Base-by-base conservation (phyloP, 148 eudicot species). In the Hydrangea macrophylla region DNA sequence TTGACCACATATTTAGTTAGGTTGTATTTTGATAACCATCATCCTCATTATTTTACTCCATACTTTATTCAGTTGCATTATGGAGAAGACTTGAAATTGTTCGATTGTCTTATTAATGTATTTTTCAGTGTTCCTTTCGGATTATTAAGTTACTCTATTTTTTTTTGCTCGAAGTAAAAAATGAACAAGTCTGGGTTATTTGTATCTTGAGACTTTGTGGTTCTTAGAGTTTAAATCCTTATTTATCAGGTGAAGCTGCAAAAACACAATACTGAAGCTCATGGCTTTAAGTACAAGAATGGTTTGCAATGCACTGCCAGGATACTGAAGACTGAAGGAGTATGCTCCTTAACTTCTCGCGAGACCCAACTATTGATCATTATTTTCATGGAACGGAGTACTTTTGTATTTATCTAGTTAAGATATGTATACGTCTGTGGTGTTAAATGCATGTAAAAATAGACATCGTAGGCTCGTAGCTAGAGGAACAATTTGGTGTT, bases 281-380 rank as follows among this genome's bases (percentile, higher is more conserved):
- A 87, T 69, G 96, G 89, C 24, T 75, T 84, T 13, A 86, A 79
- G 80, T 90, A 90, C 70, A 86, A 73, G 77, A 85, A 69, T 74
- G 97, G 98, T 57, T 74, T 90, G 74, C 97, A 94, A 63, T 94
- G 98, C 66, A 80, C 96, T 42, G 77, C 89, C 60, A 84, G 90
- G 79, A 84, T 90, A 74, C 71, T 94, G 72, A 79, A 85, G 76
- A 85, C 82, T 24, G 98, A 94, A 85, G 97, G 98, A 87, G 98
- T 94, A 94, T 70, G 87, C 83, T 80, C 78, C 92, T 81, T 70
- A 73, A 69, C 70, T 79, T 75, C 51, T 75, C 58, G 72, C 67
- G 74, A 67, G 69, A 70, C 64, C 72, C 74, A 65, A 48, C 73
- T 80, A 67, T 36, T 65, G 59, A 55, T 44, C 57, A 20, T 39